A percentile compares a stretch with the other conserved stretches of the same genome.
These are phyloP conservation scores for Linnemannia schmuckeri DNA, from an alignment of 192 early-diverging fungal genomes.

Conservation along the genomic window DNA sequence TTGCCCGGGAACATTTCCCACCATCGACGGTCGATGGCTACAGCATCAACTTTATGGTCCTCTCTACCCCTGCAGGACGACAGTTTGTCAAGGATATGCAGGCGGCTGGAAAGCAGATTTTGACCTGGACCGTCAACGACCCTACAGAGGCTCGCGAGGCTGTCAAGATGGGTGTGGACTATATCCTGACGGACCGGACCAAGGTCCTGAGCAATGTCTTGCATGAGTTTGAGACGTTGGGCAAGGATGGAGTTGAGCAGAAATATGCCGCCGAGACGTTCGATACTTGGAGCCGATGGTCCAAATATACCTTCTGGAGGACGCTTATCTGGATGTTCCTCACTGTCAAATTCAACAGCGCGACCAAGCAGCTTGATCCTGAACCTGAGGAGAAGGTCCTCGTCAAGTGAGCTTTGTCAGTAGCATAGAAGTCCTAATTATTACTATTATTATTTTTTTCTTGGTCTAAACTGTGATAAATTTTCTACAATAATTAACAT, in stretches of 20 bases:
- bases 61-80: slow-evolving; percentile 55
- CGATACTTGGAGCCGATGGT: slow-evolving; percentile 46
- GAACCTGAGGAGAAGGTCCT: slow-evolving; percentile 9
- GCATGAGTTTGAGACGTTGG: slow-evolving; percentile 33
- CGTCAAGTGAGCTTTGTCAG: not conserved
- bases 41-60: slow-evolving; percentile 58
- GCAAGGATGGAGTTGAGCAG: slow-evolving; percentile 28
- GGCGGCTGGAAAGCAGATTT: slow-evolving; percentile 57
- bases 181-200: slow-evolving; percentile 64
- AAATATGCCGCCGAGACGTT: slow-evolving; percentile 43
- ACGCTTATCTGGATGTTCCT: slow-evolving; percentile 38
- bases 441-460: not conserved
- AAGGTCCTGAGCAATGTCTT: slow-evolving; percentile 39
- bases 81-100: slow-evolving; percentile 66
- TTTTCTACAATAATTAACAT: no score
- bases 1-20: slow-evolving; percentile 58
- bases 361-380: slow-evolving; percentile 21
- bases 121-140: slow-evolving; percentile 68
- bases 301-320: slow-evolving; percentile 45
- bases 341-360: slow-evolving; percentile 30
- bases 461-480: no score
- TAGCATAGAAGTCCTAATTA: not conserved
- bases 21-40: slow-evolving; percentile 57
- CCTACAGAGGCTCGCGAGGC: slow-evolving; percentile 50
- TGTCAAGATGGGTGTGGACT: slow-evolving; percentile 63